Evolutionary conservation across 331 rosid genomes (phyloP).

Genomic region (Telfairia occidentalis): DNA sequence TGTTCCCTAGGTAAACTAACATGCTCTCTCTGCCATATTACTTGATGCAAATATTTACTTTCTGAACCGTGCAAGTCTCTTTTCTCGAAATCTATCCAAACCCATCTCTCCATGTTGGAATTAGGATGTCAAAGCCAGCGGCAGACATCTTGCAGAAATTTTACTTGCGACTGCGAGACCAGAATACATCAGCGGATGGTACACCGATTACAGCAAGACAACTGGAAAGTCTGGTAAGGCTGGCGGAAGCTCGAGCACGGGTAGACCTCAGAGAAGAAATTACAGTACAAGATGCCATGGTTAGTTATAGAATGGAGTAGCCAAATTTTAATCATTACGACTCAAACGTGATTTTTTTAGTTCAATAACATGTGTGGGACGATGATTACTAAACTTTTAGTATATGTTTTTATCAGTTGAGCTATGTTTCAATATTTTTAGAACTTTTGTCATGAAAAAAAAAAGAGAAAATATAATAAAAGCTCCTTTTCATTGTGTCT

Average conservation of each 20-base stretch:
- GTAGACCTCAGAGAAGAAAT: conserved; percentile 80
- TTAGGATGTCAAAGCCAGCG: conserved; percentile 80
- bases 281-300: conserved; percentile 81
- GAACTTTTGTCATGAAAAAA: neutral
- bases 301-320: conserved; percentile 22
- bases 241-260: conserved; percentile 92
- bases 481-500: neutral
- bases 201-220: conserved; percentile 97
- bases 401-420: neutral
- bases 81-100: neutral
- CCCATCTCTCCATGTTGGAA: conserved; percentile 1
- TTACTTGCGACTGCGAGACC: conserved; percentile 73
- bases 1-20: conserved; percentile 67
- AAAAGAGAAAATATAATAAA: neutral
- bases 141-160: conserved; percentile 82
- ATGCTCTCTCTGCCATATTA: conserved; percentile 18
- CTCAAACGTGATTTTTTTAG: neutral
- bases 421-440: neutral
- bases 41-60: neutral
- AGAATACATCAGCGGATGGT: conserved; percentile 62
- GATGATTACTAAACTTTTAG: neutral
- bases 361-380: neutral
- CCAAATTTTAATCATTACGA: neutral
- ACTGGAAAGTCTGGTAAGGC: conserved; percentile 88
- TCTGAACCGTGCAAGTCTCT: neutral